A percentile compares a stretch with the other conserved stretches of the same genome.
These are phyloP conservation scores for Inga laurina DNA, from an alignment of 306 rosid species.

Conservation along the genomic window DNA sequence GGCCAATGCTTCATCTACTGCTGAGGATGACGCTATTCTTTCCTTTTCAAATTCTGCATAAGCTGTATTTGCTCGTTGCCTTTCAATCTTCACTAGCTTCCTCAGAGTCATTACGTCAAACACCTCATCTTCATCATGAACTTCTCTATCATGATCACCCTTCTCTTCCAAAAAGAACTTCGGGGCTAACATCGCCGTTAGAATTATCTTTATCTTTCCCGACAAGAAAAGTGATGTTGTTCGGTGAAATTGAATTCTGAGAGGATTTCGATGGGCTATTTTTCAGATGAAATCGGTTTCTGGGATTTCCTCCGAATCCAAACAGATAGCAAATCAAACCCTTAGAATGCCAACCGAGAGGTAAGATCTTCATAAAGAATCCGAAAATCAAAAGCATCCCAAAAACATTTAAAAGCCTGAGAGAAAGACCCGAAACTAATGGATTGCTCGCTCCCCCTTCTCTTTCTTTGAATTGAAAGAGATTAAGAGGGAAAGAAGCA, in stretches of 20 bases:
- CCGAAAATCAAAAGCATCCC: conserved; percentile 46
- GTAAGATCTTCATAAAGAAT: conserved; percentile 37
- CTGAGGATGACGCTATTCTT: conserved; percentile 57
- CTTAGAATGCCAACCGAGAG: conserved; percentile 10
- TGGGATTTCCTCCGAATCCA: conserved; percentile 30
- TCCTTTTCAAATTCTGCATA: conserved; percentile 75
- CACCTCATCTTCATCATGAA: conserved; percentile 41
- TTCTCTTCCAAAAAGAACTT: background rate
- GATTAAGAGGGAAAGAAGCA: no score
- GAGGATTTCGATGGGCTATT: background rate
- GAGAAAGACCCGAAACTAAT: conserved; percentile 42
- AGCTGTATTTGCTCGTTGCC: conserved; percentile 41
- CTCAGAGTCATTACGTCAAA: conserved; percentile 54
- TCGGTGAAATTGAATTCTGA: conserved; percentile 5
- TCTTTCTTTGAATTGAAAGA: no score
- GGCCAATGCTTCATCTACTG: conserved; percentile 85
- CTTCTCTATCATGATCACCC: background rate
- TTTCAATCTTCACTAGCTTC: conserved; percentile 53
- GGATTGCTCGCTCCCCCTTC: no score
- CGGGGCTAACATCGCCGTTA: background rate
- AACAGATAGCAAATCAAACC: conserved; percentile 24
- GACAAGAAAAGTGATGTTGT: background rate
- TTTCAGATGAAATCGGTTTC: background rate
- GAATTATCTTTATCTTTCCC: background rate
- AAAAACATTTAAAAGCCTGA: conserved; percentile 33